A percentile compares a stretch with the other conserved stretches of the same genome.
These are phyloP conservation scores for Exophiala sideris DNA, from an alignment of 2,329 filamentous ascomycete species.

Conservation along the genomic window DNA sequence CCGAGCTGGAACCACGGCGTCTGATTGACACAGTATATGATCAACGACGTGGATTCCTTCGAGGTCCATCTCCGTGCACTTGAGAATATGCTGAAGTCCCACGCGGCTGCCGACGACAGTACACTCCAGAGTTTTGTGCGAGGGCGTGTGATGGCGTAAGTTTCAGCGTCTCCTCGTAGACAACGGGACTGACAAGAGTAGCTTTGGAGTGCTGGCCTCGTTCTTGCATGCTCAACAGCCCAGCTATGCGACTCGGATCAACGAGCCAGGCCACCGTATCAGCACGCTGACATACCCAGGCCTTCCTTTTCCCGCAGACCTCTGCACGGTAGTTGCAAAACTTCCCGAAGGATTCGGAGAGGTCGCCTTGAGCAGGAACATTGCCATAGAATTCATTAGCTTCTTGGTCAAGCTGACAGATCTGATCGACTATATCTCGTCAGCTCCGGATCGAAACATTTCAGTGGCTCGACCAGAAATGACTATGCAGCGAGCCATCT, in stretches of 20 bases:
- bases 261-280: slow-evolving; percentile 17
- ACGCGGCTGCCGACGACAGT: background rate
- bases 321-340: slow-evolving; percentile 11
- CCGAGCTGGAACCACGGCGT: background rate
- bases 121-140: slow-evolving; percentile 13
- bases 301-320: slow-evolving; percentile 15
- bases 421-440: slow-evolving; percentile 7
- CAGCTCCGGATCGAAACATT: background rate
- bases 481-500: slow-evolving; percentile 20
- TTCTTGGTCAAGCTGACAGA: slow-evolving; percentile 18
- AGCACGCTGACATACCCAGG: slow-evolving; percentile 15
- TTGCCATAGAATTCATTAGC: slow-evolving; percentile 17
- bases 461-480: slow-evolving; percentile 2
- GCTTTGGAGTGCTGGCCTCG: slow-evolving; percentile 17
- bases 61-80: slow-evolving; percentile 15
- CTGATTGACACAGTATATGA: slow-evolving; percentile 14
- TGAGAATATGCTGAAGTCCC: slow-evolving; percentile 9
- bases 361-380: slow-evolving; percentile 10
- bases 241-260: slow-evolving; percentile 18
- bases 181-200: background rate
- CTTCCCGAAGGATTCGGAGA: slow-evolving; percentile 17
- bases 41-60: slow-evolving; percentile 16
- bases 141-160: slow-evolving; percentile 15
- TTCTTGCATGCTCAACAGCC: slow-evolving; percentile 16
- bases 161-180: background rate